Evolutionary conservation across 2,329 filamentous ascomycete genomes (phyloP), one percentile per base, ranked within the genome.

Genomic region (Metarhizium brunneum): DNA sequence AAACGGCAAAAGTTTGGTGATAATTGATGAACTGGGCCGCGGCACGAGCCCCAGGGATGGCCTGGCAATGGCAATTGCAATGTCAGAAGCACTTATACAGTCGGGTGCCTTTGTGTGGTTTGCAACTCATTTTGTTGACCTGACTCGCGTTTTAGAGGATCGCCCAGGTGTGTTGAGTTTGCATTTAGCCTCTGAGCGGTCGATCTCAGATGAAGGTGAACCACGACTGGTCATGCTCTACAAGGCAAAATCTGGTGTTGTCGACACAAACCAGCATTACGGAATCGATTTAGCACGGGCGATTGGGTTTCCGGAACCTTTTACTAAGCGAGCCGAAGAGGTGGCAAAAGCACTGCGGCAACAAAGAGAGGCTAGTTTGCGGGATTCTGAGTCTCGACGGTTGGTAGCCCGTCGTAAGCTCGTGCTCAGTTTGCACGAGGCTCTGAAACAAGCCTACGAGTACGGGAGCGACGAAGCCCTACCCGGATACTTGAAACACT

Each of bases 11-110:
- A 92, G 88, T 62, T 77, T 96, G 63, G 84, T 86, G 2, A 88
- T 99, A 51, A 83, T 99, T 52, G 94, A 99, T 63, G 94, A 99
- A 66, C 80, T 99, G 3, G 92, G 94, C 0, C 82, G 94, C 32
- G 92, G 91, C 1, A 99, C 94, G 0, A 94, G 90, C 66, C 92
- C 88, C 0, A 80, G 85, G 29, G 94, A 99, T 65, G 94, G 94
- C 0, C 74, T 97, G 1, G 86, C 90, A 0, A 95, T 99, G 64
- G 90, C 94, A 1, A 78, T 96, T 51, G 88, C 92, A 2, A 91
- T 97, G 65, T 87, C 92, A 0, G 94, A 97, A 73, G 88, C 89
- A 0, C 76, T 99, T 3, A 81, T 96, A 4, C 82, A 91, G 57
- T 94, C 84, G 62, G 80, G 83, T 57, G 86, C 91, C 0, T 78